A percentile compares a stretch with the other conserved stretches of the same genome.
These are phyloP conservation scores for Fusarium sp. DNA, from an alignment of 2,329 filamentous ascomycete species.

Conservation along the genomic window DNA sequence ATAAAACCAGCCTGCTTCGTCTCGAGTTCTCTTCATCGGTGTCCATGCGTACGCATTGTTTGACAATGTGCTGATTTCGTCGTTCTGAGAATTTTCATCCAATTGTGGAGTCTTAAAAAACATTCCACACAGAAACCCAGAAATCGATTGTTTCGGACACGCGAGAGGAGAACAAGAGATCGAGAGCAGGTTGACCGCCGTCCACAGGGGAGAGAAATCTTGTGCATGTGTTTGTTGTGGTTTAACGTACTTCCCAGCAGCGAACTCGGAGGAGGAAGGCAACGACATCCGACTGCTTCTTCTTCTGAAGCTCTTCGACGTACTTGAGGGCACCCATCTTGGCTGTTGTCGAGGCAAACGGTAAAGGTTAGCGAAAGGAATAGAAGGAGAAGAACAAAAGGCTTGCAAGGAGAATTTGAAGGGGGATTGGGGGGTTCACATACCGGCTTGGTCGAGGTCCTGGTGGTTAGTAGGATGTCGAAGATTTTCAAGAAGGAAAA, in stretches of 20 bases:
- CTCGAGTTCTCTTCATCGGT: slow-evolving; percentile 14
- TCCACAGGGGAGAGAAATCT: slow-evolving; percentile 52
- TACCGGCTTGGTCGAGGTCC: slow-evolving; percentile 54
- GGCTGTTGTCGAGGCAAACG: slow-evolving; percentile 53
- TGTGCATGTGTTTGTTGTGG: slow-evolving; percentile 43
- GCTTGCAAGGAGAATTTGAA: slow-evolving; percentile 5
- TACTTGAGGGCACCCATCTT: slow-evolving; percentile 99
- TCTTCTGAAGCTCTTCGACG: slow-evolving; percentile 99
- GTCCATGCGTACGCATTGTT: slow-evolving; percentile 3
- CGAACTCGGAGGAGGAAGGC: slow-evolving; percentile 99
- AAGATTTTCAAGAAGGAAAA: slow-evolving; percentile 28
- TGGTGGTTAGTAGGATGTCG: slow-evolving; percentile 54
- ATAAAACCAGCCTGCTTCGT: slow-evolving; percentile 23
- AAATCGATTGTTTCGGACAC: slow-evolving; percentile 21
- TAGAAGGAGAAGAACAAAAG: neutral
- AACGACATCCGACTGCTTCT: slow-evolving; percentile 99
- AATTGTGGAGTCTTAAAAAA: slow-evolving; percentile 24
- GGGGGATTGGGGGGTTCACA: slow-evolving; percentile 39
- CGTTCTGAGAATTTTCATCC: slow-evolving; percentile 32
- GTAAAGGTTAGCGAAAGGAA: slow-evolving; percentile 44
- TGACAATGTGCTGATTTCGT: slow-evolving; percentile 1
- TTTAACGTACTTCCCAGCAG: slow-evolving; percentile 97
- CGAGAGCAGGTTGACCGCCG: slow-evolving; percentile 45
- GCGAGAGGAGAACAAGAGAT: slow-evolving; percentile 34
- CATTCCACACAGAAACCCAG: slow-evolving; percentile 4